phyloP scores from a whole-genome alignment of 495 filamentous ascomycete species.

The Letharia columbiana region DNA sequence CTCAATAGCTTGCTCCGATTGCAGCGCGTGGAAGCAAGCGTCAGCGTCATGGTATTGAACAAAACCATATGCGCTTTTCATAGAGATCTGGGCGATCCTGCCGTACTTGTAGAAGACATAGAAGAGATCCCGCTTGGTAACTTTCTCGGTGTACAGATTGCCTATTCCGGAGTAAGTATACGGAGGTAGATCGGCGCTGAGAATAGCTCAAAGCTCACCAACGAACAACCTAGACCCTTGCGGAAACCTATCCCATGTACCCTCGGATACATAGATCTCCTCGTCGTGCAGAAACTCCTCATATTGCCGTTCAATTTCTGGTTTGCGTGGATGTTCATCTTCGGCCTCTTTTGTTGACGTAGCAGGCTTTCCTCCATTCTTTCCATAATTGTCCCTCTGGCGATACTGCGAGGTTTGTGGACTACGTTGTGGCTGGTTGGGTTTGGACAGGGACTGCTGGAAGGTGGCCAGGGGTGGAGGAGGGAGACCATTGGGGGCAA shows the following conservation, averaged over 20 bases:
- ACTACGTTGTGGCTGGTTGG: slow-evolving; percentile 35
- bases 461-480: slow-evolving; percentile 53
- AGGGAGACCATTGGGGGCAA: slow-evolving; percentile 47
- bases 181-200: neutral
- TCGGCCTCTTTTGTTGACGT: slow-evolving; percentile 27
- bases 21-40: slow-evolving; percentile 65
- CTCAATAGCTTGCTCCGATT: slow-evolving; percentile 65
- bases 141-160: slow-evolving; percentile 85
- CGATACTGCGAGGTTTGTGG: slow-evolving; percentile 24
- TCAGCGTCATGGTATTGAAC: slow-evolving; percentile 78
- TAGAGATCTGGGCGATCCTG: slow-evolving; percentile 84
- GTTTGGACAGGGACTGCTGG: slow-evolving; percentile 35
- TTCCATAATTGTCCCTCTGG: slow-evolving; percentile 11
- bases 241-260: slow-evolving; percentile 90
- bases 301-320: slow-evolving; percentile 63
- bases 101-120: slow-evolving; percentile 81
- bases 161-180: slow-evolving; percentile 44
- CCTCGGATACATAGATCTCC: slow-evolving; percentile 71
- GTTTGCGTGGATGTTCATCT: slow-evolving; percentile 47
- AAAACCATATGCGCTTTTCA: slow-evolving; percentile 96
- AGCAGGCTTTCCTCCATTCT: slow-evolving; percentile 24
- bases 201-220: slow-evolving; percentile 48
- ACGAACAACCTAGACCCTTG: slow-evolving; percentile 81
- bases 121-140: slow-evolving; percentile 89
- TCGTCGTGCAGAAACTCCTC: slow-evolving; percentile 77